Conservation (phyloP, 1,284 basidiomycete genomes). For the Butyriboletus appendiculatus region DNA sequence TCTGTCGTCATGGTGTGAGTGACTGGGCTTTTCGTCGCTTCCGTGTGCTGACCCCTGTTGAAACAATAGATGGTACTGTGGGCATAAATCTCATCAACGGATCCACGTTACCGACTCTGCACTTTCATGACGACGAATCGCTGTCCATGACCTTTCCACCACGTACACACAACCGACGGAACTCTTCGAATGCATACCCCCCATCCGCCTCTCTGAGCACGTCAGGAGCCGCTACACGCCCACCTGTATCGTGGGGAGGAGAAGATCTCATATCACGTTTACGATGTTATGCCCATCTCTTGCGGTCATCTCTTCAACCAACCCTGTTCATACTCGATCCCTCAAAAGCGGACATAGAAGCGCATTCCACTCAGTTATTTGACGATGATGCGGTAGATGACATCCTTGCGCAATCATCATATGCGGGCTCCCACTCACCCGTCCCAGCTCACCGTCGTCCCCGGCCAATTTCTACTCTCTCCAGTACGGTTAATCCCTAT, state of each 20-base stretch:
- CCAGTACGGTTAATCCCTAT: constrained; percentile 51
- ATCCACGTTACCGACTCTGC: constrained; percentile 85
- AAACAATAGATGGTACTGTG: constrained; percentile 64
- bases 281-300: constrained; percentile 69
- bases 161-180: constrained; percentile 30
- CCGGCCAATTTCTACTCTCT: constrained; percentile 52
- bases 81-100: constrained; percentile 88
- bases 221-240: constrained; percentile 43
- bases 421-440: constrained; percentile 76
- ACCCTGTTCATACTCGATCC: constrained; percentile 92
- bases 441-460: constrained; percentile 80
- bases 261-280: constrained; percentile 79
- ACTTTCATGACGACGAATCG: constrained; percentile 97
- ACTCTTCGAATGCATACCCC: constrained; percentile 57
- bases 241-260: constrained; percentile 74
- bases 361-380: constrained; percentile 82
- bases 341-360: constrained; percentile 84
- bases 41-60: background rate
- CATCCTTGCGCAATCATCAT: constrained; percentile 76
- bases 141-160: constrained; percentile 67
- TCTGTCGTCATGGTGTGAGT: constrained; percentile 86
- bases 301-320: constrained; percentile 78
- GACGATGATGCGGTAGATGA: constrained; percentile 82
- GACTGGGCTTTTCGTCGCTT: constrained; percentile 1
- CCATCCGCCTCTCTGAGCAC: constrained; percentile 51